Base-by-base conservation (phyloP, 129 eudicot species). In the Artemisia annua region DNA sequence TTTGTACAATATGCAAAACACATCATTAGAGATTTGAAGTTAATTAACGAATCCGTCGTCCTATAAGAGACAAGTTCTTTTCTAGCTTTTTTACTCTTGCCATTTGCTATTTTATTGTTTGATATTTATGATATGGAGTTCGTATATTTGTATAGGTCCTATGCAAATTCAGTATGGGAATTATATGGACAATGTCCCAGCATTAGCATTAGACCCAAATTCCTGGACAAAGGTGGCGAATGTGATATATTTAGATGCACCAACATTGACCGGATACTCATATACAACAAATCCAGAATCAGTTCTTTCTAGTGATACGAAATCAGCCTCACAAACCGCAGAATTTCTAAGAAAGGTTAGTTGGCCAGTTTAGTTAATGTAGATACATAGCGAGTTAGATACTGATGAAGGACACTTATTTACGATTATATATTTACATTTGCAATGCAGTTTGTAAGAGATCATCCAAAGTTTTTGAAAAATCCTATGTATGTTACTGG, bases 291-390 rank as follows among this genome's bases (percentile, higher is more conserved):
- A 72, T 1, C 22, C 22, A 0, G 64, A 75, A 43, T 22, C 75
- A n/a, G 63, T 50, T 46, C 18, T 0, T 13, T 63, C 68, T 3
- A 74, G 70, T 26, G 87, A 83, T 24, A 74, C 71, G 15, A 7
- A 51, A 52, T 63, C 83, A 3, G 78, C 87, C 28, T 48, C 14
- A 48, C 78, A 66, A 52, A 66, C 76, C 0, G 74, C 75, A 20
- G 74, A 75, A 39, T 83, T 83, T 59, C 39, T 83, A 11, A 56
- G 69, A 48, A 83, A 83, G 87, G 87, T 83, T 5, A 5, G 81
- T 30, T 7, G 44, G 13, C 4, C 43, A 7, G 2, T 51, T 50
- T 17, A 35, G 1, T 7, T 35, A 35, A 35, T 35, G 44, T 35
- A 35, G 44, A 35, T 35, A 35, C 44, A 35, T 55, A 4, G 3